Evolutionary conservation across 192 early-diverging fungal genomes (phyloP).

Genomic region (Piromyces finnis): DNA sequence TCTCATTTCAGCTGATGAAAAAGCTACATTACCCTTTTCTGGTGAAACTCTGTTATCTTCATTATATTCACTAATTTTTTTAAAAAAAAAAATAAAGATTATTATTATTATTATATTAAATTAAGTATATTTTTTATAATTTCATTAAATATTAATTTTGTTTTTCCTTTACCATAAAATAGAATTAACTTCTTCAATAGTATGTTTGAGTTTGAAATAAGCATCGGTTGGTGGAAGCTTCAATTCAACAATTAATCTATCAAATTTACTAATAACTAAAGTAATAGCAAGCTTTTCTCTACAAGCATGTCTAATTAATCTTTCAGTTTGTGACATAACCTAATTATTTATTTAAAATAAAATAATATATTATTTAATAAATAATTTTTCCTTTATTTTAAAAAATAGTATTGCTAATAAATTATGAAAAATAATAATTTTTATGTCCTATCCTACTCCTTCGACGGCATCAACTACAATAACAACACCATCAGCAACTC

Average conservation of each 20-base stretch:
- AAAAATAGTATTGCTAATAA: too few relatives aligned
- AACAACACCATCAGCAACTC: conserved; percentile 77
- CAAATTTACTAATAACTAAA: conserved; percentile 93
- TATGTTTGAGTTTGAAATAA: conserved; percentile 89
- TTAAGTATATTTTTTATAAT: too few relatives aligned
- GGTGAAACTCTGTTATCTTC: conserved; percentile 66
- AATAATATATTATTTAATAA: not conserved
- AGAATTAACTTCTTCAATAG: conserved; percentile 87
- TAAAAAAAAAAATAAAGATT: not conserved
- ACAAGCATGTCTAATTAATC: conserved; percentile 63
- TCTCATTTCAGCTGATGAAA: conserved; percentile 73
- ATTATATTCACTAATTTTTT: conserved; percentile 11
- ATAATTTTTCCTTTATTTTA: too few relatives aligned
- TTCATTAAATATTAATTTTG: too few relatives aligned
- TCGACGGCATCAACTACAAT: conserved; percentile 91
- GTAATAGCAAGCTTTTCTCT: conserved; percentile 59
- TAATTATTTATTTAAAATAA: not conserved
- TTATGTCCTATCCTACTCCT: conserved; percentile 54
- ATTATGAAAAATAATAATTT: too few relatives aligned
- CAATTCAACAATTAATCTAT: conserved; percentile 90
- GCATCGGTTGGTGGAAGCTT: conserved; percentile 92
- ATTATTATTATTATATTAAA: not conserved
- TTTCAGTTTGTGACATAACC: conserved; percentile 85
- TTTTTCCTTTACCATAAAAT: conserved; percentile 44
- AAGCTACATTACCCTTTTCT: conserved; percentile 88